These are phyloP conservation scores for Cladophialophora yegresii DNA, from an alignment of 2,329 filamentous ascomycete species.

Conservation along the genomic window DNA sequence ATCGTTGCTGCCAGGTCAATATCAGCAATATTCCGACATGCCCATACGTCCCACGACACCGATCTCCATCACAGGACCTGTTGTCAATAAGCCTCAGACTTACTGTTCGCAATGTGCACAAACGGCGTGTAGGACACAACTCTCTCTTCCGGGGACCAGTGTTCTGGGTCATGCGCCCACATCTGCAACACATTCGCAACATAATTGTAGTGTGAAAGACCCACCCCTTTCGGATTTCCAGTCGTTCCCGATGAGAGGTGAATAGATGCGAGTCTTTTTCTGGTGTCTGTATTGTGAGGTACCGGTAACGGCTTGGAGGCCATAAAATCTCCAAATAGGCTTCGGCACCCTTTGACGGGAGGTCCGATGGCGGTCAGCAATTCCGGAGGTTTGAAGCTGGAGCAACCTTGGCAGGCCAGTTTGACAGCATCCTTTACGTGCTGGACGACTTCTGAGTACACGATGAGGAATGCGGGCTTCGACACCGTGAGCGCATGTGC, in stretches of 20 bases:
- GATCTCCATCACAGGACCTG: not conserved
- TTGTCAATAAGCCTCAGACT: not conserved
- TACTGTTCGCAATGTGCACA: slow-evolving; percentile 82
- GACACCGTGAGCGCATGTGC: slow-evolving; percentile 43
- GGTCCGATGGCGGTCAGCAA: slow-evolving; percentile 43
- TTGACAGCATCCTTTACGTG: slow-evolving; percentile 42
- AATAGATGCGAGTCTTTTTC: slow-evolving; percentile 44
- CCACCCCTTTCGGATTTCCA: slow-evolving; percentile 86
- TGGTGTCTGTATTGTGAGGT: slow-evolving; percentile 44
- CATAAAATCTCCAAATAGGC: slow-evolving; percentile 41
- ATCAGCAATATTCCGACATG: not conserved
- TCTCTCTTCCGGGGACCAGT: slow-evolving; percentile 60
- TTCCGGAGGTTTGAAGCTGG: slow-evolving; percentile 42
- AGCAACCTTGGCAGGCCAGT: slow-evolving; percentile 39
- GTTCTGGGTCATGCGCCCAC: slow-evolving; percentile 51
- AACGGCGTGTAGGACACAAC: slow-evolving; percentile 80
- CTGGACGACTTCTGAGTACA: slow-evolving; percentile 43
- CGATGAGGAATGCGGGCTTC: slow-evolving; percentile 47
- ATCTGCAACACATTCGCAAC: slow-evolving; percentile 69
- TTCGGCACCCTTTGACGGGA: slow-evolving; percentile 10
- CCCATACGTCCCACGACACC: not conserved
- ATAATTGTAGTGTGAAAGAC: slow-evolving; percentile 80
- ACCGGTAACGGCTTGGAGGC: slow-evolving; percentile 40
- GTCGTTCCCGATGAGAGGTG: slow-evolving; percentile 76
- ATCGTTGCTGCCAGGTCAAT: slow-evolving; percentile 55